phyloP scores from a whole-genome alignment of 2,329 filamentous ascomycete species.

The Zymoseptoria passerinii region DNA sequence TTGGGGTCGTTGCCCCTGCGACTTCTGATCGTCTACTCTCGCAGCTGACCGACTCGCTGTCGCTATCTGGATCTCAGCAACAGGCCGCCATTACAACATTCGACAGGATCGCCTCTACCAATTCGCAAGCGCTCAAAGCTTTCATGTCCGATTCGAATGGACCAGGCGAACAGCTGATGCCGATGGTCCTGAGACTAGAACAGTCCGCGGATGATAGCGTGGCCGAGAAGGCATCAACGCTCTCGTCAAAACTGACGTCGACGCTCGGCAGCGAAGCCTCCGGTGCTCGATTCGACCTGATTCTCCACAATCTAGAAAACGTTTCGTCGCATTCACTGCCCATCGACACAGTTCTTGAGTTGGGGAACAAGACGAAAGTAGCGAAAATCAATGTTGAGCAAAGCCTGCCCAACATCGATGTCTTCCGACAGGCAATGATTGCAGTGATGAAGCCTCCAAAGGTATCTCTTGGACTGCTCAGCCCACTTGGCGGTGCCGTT shows the following conservation, averaged over 20 bases:
- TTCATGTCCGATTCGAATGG: conserved; percentile 37
- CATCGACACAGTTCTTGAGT: conserved; percentile 48
- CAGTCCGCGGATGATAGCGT: conserved; percentile 47
- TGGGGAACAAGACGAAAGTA: conserved; percentile 40
- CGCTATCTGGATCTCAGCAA: conserved; percentile 22
- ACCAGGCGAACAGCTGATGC: conserved; percentile 44
- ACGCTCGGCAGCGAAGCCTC: conserved; percentile 13
- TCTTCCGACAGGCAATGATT: conserved; percentile 58
- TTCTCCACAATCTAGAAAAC: conserved; percentile 44
- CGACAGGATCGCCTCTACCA: conserved; percentile 30
- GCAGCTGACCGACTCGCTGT: conserved; percentile 33
- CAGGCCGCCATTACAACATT: conserved; percentile 21
- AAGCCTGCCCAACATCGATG: conserved; percentile 29
- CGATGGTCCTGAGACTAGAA: conserved; percentile 45
- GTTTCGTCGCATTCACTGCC: conserved; percentile 38
- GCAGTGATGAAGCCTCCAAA: conserved; percentile 49
- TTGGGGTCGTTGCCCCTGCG: conserved; percentile 26
- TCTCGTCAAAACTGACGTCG: conserved; percentile 23
- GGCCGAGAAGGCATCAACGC: conserved; percentile 34
- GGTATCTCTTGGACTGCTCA: conserved; percentile 64
- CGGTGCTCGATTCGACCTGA: conserved; percentile 38
- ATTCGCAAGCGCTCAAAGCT: conserved; percentile 35
- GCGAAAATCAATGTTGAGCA: conserved; percentile 12
- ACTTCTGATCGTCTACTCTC: conserved; percentile 34
- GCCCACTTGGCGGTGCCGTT: conserved; percentile 60